Evolutionary conservation across 768 basidiomycete genomes (phyloP), one percentile per base, ranked within the genome.

Genomic region (Neoboletus magnificus): DNA sequence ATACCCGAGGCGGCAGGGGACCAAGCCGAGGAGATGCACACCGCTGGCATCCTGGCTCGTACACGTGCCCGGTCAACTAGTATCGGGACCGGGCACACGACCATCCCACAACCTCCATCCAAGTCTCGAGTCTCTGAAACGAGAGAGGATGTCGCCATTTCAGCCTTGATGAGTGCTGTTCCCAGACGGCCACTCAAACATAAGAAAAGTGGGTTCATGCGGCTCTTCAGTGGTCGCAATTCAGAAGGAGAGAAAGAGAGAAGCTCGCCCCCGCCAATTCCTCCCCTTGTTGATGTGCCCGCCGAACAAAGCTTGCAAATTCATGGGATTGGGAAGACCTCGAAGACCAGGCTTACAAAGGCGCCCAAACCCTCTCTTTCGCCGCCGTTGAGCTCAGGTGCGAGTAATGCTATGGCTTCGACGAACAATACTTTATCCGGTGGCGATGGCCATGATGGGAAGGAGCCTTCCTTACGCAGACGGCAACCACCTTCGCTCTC

Each of bases 131-230:
- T 74, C 55, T 58, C 66, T n/a, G 80, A 82, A 52, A 67, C 71
- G 30, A 73, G 71, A 37, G 79, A 78, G 6, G 82, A 80, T 33
- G 66, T 73, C 2, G 23, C 55, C 40, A 50, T 61, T 37, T 49
- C 41, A 59, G 52, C 36, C 58, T 61, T 52, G 42, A 50, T 10
- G 29, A 59, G 35, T 16, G 36, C 46, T 15, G 23, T 66, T 47
- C 64, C 74, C 27, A 74, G 73, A 11, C 86, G 82, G 62, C 60
- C 71, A 2, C 68, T 92, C 48, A 89, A 82, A 62, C 86, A 86
- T 56, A 91, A 87, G 76, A 91, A 87, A 68, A 91, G 89, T 59
- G 90, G 81, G 4, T 89, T 93, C 66, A 82, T 92, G 85, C 77
- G 86, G 48, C 72, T 93, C 12, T 91, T 92, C 66, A 83, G 85